phyloP scores from a whole-genome alignment of 2,329 filamentous ascomycete genomes.

The Cladophialophora bantiana region DNA sequence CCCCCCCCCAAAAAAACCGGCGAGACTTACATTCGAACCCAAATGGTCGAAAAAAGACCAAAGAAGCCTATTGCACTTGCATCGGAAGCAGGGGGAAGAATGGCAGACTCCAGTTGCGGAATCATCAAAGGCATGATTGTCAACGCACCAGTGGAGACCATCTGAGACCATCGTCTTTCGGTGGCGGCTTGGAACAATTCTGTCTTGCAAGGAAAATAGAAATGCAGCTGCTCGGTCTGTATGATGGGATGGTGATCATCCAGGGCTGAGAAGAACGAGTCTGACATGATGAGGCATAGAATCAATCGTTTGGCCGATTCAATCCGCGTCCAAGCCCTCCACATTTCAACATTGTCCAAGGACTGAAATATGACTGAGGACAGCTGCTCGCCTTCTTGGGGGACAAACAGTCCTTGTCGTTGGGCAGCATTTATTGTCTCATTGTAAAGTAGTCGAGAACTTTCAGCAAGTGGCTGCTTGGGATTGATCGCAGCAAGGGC shows the following conservation, averaged over 20 bases:
- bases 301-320: slow-evolving; percentile 26
- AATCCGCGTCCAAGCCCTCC: slow-evolving; percentile 26
- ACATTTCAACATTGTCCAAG: slow-evolving; percentile 4
- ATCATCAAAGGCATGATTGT: slow-evolving; percentile 19
- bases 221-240: slow-evolving; percentile 11
- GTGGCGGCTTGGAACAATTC: slow-evolving; percentile 21
- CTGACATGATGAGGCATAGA: slow-evolving; percentile 20
- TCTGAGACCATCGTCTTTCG: slow-evolving; percentile 13
- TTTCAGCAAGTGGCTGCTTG: slow-evolving; percentile 12
- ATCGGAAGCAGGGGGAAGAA: slow-evolving; percentile 13
- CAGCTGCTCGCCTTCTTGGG: slow-evolving; percentile 15
- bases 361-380: background rate
- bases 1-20: background rate
- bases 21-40: slow-evolving; percentile 11
- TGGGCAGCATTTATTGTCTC: slow-evolving; percentile 15
- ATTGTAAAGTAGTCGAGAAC: slow-evolving; percentile 12
- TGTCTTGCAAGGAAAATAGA: slow-evolving; percentile 22
- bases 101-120: slow-evolving; percentile 9
- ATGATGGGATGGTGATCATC: slow-evolving; percentile 19
- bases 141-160: slow-evolving; percentile 12
- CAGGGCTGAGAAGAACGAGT: slow-evolving; percentile 15
- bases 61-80: slow-evolving; percentile 17
- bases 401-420: slow-evolving; percentile 14
- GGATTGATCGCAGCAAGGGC: slow-evolving; percentile 10
- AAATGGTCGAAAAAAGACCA: slow-evolving; percentile 14